Base-by-base conservation (phyloP, 1,139 yeast species). In the Citeromyces hawaiiensis region DNA sequence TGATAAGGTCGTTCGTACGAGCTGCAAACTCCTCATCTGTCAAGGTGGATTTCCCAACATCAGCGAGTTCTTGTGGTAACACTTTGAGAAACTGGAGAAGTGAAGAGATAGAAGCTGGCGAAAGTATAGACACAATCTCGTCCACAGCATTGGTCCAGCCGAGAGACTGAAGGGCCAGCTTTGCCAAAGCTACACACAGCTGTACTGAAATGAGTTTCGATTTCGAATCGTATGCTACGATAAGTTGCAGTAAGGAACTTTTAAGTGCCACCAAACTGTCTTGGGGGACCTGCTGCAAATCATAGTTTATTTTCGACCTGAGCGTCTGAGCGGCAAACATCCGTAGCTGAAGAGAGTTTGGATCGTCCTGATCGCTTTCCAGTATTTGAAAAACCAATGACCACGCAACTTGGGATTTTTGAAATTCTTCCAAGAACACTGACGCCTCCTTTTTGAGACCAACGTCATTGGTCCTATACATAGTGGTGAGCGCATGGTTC, bases 301-400 rank as follows among this genome's bases (percentile, higher is more conserved):
- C 97, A 56, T 83, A 88, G 11, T 85, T 81, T 39, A 86, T 63
- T 52, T 87, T 87, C 34, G 88, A 79, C 47, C 96, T 66, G 45
- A 93, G 62, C 0, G 97, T 88, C 56, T 93, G 98, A 1, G 96
- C 83, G 8, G 93, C 83, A 63, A 93, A 91, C 49, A 91, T 64
- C 52, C 76, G 77, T 37, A 82, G 60, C 19, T 70, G 44, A 10
- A 66, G 47, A 4, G 37, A 36, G 16, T 36, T 41, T 4, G 49
- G 44, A 3, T 45, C 37, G 9, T 44, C 38, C 13, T 21, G 15
- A 2, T 42, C 41, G 34, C 46, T 43, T n/a, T 46, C 46, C 14
- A 57, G 45, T 3, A 55, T 44, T 15, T 54, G 53, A 39, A 57
- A 56, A 10, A 56, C 64, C 1, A 70, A 45, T 18, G 65, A 65